Evolutionary conservation across 1,284 basidiomycete genomes (phyloP), one percentile per base, ranked within the genome.

Genomic region (Nidula niveotomentosa): DNA sequence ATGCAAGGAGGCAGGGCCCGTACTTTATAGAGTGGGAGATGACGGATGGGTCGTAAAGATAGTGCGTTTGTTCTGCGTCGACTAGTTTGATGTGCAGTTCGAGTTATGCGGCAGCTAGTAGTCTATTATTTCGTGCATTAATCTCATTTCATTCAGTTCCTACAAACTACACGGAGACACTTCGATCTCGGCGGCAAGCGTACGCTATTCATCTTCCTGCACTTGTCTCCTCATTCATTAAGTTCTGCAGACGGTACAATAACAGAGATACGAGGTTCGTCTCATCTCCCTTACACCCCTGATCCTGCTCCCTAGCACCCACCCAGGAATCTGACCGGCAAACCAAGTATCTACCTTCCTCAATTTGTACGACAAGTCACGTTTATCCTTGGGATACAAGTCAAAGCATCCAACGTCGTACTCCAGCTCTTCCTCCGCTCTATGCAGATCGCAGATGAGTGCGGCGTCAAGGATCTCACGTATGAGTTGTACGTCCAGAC

Each of bases 1-100:
- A 86, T 44, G 69, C 76, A 36, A 75, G 86, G 52, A 74, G 83
- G 62, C 80, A 83, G 51, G 82, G 78, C 10, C 77, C 84, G 15
- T 78, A 83, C 58, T 73, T 74, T 59, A 73, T 77, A 48, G 93
- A 95, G 65, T 75, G 87, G 65, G 95, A 97, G 67, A 80, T 94
- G 76, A 94, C 94, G 96, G 95, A 0, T 98, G 95, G 95, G 86
- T 97, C 12, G 94, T 95, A 18, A 79, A 95, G 58, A 96, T 98
- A 91, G 90, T 98, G 2, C 95, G 98, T 76, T 69, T 97, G 35
- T 96, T 98, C 84, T 79, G 86, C 18, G 83, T 92, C 1, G 91
- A 96, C 53, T 88, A 90, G 34, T 69, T 96, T 55, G 87, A 84
- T 58, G 84, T 89, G 12, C 95, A 97, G 65, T 95, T 93, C 60